Evolutionary conservation across 2,329 filamentous ascomycete genomes (phyloP), one percentile per base, ranked within the genome.

Genomic region (Ceratocystis ficicola): DNA sequence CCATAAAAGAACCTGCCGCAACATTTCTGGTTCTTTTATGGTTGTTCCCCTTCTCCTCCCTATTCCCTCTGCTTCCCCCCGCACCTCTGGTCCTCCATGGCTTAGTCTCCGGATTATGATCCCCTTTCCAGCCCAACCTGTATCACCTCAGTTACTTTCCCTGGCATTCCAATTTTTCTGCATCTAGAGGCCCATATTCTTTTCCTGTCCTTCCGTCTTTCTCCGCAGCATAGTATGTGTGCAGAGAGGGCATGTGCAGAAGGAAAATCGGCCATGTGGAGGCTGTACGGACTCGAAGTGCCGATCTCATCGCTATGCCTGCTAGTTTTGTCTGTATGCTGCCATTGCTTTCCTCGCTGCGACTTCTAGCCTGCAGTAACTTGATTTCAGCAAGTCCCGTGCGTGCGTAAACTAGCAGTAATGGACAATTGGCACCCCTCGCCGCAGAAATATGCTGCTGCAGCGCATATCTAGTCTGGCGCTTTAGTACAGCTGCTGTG

Each of bases 301-400:
- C 55, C 55, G 28, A 59, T 59, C 55, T 17, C 55, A 59, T 59
- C 25, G 8, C 55, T 59, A 30, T 59, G 28, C 15, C 55, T 59
- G 28, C 15, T 36, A 28, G 25, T 59, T 59, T 59, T 32, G 17
- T 59, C 55, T 59, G 55, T 36, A 59, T 59, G 17, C 12, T 32
- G 55, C 22, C 55, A 36, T 59, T 32, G 55, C 55, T 32, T 20
- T n/a, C 55, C 6, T 36, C 25, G 17, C 25, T 30, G 28, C 28
- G n/a, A 32, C 55, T 15, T 25, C 28, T 8, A 59, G 15, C 28
- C 55, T 59, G 28, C 55, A 59, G 8, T 15, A 59, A 30, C 55
- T 36, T 30, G 28, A 59, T 30, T 32, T 32, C 10, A 32, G 32
- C 25, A 59, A 25, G 55, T 32, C 17, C 55, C 55, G 28, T 59